A percentile compares a stretch with the other conserved stretches of the same genome.
Evolutionary conservation across 176 grass and related monocot species (phyloP).

Genomic region (Musa itinerans): DNA sequence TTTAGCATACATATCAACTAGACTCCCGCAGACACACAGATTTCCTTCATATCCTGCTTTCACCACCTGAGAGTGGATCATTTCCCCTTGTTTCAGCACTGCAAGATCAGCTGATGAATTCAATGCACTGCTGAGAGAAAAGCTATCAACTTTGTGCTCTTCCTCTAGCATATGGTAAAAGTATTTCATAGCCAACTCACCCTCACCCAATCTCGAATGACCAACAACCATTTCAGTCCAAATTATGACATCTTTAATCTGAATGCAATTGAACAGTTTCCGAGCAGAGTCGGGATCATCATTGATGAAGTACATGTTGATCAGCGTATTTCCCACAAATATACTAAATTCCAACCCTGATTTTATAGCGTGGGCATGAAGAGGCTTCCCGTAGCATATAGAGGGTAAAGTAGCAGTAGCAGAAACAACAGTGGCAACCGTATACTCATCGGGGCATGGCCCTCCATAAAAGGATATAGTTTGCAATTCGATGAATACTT

Average conservation of each 20-base stretch:
- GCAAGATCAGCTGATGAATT: conserved; percentile 49
- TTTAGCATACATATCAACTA: conserved; percentile 85
- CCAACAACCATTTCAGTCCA: conserved; percentile 97
- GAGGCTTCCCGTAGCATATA: conserved; percentile 44
- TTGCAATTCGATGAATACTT: conserved; percentile 45
- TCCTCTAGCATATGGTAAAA: conserved; percentile 51
- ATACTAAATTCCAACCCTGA: conserved; percentile 43
- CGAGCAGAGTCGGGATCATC: conserved; percentile 36
- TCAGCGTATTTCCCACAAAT: conserved; percentile 66
- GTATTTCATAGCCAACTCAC: conserved; percentile 63
- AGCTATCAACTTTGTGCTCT: conserved; percentile 68
- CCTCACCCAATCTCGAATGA: conserved; percentile 53
- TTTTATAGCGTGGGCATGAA: conserved; percentile 59
- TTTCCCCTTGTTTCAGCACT: conserved; percentile 70
- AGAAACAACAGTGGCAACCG: conserved; percentile 58
- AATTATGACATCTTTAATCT: conserved; percentile 66
- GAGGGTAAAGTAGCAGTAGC: conserved; percentile 53
- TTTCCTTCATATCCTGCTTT: conserved; percentile 59
- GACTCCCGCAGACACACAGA: conserved; percentile 68
- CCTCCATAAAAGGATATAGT: conserved; percentile 1
- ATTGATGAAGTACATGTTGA: conserved; percentile 92
- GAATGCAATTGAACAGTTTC: conserved; percentile 45
- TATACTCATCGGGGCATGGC: conserved; percentile 56
- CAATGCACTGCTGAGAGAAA: conserved; percentile 84
- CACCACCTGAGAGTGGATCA: conserved; percentile 56